These are phyloP conservation scores for Jackrogersella multiformis DNA, from an alignment of 495 filamentous ascomycete genomes.

Conservation along the genomic window DNA sequence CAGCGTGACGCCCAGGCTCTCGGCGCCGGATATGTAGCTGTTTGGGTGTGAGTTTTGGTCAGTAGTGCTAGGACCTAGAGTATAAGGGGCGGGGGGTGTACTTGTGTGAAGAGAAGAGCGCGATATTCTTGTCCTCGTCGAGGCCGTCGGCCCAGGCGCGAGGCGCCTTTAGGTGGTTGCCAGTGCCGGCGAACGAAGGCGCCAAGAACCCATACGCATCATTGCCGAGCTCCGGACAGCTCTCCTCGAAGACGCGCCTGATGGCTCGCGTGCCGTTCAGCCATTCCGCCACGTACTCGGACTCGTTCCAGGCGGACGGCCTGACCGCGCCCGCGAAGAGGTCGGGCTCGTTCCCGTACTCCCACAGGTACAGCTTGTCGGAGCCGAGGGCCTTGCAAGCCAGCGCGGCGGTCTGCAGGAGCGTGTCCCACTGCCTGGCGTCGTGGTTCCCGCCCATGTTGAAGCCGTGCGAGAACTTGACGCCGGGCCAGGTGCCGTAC, in stretches of 20 bases:
- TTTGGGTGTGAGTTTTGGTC: conserved; percentile 12
- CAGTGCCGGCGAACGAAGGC: conserved; percentile 67
- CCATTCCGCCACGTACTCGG: conserved; percentile 70
- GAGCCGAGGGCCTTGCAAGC: conserved; percentile 67
- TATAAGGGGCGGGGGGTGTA: conserved; percentile 43
- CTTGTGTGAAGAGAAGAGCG: conserved; percentile 71
- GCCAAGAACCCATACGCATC: conserved; percentile 64
- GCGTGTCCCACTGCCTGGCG: conserved; percentile 56
- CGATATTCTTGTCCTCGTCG: conserved; percentile 60
- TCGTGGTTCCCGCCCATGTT: conserved; percentile 68
- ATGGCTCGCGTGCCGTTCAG: conserved; percentile 62
- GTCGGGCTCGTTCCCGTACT: conserved; percentile 76
- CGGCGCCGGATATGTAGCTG: conserved; percentile 73
- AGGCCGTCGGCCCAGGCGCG: conserved; percentile 63
- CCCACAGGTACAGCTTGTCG: conserved; percentile 64
- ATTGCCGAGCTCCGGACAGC: conserved; percentile 61
- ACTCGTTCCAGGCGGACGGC: conserved; percentile 64
- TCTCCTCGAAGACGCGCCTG: conserved; percentile 55
- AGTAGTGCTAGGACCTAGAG: neutral
- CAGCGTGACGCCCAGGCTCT: conserved; percentile 69
- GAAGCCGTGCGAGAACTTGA: conserved; percentile 70
- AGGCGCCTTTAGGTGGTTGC: conserved; percentile 62
- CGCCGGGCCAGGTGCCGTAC: conserved; percentile 65
- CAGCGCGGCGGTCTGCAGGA: conserved; percentile 64
- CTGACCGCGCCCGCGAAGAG: conserved; percentile 65